Evolutionary conservation across 768 basidiomycete genomes (phyloP).

Genomic region (Suillus americanus): DNA sequence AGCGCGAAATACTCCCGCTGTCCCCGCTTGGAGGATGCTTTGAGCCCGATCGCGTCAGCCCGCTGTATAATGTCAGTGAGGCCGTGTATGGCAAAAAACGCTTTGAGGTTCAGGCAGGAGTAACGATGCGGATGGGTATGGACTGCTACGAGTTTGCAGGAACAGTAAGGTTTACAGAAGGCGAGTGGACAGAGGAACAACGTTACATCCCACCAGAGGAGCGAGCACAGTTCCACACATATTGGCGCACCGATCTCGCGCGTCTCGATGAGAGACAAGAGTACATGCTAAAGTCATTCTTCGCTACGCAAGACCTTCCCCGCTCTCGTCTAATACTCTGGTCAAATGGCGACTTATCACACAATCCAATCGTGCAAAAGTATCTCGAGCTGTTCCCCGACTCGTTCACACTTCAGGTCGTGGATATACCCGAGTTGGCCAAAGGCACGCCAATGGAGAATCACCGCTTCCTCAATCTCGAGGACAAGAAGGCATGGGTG

Average conservation of each 20-base stretch:
- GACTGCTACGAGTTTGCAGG: constrained; percentile 93
- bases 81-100: constrained; percentile 60
- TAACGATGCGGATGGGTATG: constrained; percentile 74
- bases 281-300: constrained; percentile 88
- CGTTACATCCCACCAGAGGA: constrained; percentile 35
- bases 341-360: constrained; percentile 80
- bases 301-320: constrained; percentile 80
- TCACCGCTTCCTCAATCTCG: constrained; percentile 54
- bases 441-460: constrained; percentile 74
- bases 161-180: constrained; percentile 50
- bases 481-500: constrained; percentile 86
- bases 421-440: constrained; percentile 68
- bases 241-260: constrained; percentile 89
- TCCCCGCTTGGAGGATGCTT: constrained; percentile 76
- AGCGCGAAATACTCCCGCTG: constrained; percentile 65
- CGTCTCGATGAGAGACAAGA: constrained; percentile 81
- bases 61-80: constrained; percentile 67
- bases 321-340: constrained; percentile 79
- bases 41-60: constrained; percentile 53
- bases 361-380: constrained; percentile 53
- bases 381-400: constrained; percentile 68
- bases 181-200: constrained; percentile 4
- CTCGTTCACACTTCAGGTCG: constrained; percentile 65
- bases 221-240: constrained; percentile 81
- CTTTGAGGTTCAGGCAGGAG: constrained; percentile 78